Percentiles rank a stretch among this genome's conserved stretches.
Evolutionary conservation across 2,329 filamentous ascomycete genomes (phyloP).

Genomic region (Herpotrichia juniperi): DNA sequence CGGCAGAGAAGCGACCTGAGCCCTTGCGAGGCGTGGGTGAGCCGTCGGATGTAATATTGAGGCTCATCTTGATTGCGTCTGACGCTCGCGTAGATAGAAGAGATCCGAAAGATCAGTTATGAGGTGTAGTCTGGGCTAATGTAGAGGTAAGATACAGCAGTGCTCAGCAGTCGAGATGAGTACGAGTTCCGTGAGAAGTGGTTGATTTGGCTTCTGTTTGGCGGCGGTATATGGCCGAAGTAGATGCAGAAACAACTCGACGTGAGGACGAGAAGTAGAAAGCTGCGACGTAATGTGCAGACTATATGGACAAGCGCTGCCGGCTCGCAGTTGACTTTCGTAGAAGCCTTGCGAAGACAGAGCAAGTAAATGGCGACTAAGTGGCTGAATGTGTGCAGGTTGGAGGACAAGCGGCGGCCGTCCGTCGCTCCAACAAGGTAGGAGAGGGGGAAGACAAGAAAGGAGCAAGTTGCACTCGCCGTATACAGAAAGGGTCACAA

Average conservation of each 20-base stretch:
- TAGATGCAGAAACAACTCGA: constrained; percentile 37
- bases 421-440: neutral
- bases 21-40: constrained; percentile 50
- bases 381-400: constrained; percentile 5
- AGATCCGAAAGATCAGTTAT: constrained; percentile 38
- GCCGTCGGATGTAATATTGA: constrained; percentile 48
- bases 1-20: constrained; percentile 30
- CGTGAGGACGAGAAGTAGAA: constrained; percentile 26
- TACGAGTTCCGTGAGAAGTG: constrained; percentile 7
- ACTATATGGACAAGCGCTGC: constrained; percentile 28
- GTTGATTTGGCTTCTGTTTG: constrained; percentile 25
- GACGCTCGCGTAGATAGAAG: constrained; percentile 30
- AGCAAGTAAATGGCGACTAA: constrained; percentile 15
- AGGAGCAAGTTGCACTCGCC: neutral
- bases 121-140: constrained; percentile 34
- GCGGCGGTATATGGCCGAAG: constrained; percentile 44
- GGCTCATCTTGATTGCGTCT: constrained; percentile 37
- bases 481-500: neutral
- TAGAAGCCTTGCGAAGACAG: constrained; percentile 8
- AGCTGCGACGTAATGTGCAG: constrained; percentile 21
- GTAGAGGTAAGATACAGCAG: constrained; percentile 42
- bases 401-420: neutral
- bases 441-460: neutral
- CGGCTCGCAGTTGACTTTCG: constrained; percentile 7
- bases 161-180: constrained; percentile 23